Percentiles rank a stretch among this genome's conserved stretches.
phyloP scores from a whole-genome alignment of 106 monocot genomes.

The Agapanthus africanus region DNA sequence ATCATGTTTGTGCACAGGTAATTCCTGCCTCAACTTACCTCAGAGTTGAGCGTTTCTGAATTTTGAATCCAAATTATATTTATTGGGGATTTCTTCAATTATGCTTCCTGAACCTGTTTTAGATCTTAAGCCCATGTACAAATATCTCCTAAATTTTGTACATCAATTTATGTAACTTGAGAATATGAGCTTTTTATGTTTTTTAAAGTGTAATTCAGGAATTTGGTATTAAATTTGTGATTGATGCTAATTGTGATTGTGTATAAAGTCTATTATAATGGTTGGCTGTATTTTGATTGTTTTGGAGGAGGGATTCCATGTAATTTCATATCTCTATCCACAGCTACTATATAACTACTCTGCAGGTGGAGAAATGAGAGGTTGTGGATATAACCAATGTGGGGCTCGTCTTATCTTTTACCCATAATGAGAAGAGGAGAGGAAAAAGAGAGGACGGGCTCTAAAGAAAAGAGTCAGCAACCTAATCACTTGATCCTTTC shows the following conservation, averaged over 20 bases:
- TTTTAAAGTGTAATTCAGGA: too few species aligned
- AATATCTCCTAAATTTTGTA: too few species aligned
- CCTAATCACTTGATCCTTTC: conserved; percentile 3
- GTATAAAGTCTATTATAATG: neutral
- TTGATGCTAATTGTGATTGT: too few species aligned
- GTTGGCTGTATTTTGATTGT: neutral
- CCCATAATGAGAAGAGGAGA: conserved; percentile 10
- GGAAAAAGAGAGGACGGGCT: conserved; percentile 18
- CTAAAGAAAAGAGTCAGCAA: neutral
- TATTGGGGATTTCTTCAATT: neutral
- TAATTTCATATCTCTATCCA: neutral
- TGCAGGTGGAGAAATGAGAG: conserved; percentile 7
- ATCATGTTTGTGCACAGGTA: too few species aligned
- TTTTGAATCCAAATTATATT: neutral
- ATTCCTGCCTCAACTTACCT: neutral
- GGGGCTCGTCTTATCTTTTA: conserved; percentile 24
- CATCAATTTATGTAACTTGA: too few species aligned
- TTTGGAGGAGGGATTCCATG: conserved; percentile 3
- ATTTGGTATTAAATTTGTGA: too few species aligned
- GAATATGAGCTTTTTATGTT: too few species aligned
- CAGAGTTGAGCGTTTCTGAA: neutral
- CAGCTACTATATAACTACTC: neutral
- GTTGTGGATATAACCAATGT: conserved; percentile 22
- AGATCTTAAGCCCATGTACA: too few species aligned
- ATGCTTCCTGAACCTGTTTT: too few species aligned